These are phyloP conservation scores for Plasmodium billcollinsi DNA, from an alignment of 169 alveolate genomes.

Conservation along the genomic window DNA sequence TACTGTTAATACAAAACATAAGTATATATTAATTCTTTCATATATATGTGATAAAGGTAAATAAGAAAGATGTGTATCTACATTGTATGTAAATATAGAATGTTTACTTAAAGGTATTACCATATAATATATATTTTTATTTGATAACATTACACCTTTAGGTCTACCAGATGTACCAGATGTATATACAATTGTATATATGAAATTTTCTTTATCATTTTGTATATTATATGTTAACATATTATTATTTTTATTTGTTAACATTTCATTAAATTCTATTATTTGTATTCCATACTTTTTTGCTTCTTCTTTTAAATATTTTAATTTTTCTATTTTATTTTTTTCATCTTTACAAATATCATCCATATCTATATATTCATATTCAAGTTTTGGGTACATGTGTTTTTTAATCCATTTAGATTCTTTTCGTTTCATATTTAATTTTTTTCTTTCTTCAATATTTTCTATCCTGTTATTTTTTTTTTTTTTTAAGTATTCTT, in stretches of 20 bases:
- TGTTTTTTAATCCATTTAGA: too few relatives aligned
- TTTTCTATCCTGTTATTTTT: too few relatives aligned
- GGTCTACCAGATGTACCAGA: slow-evolving; percentile 99
- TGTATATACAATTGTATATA: slow-evolving; percentile 95
- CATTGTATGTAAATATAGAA: neutral
- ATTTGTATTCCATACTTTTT: slow-evolving; percentile 2
- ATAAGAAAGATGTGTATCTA: slow-evolving; percentile 88
- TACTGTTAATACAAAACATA: slow-evolving; percentile 11
- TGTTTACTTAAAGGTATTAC: neutral
- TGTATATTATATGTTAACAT: neutral
- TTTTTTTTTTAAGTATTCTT: too few relatives aligned
- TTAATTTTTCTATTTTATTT: neutral
- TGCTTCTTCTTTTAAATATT: slow-evolving; percentile 4
- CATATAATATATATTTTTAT: slow-evolving; percentile 76
- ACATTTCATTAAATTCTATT: neutral
- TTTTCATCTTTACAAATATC: neutral
- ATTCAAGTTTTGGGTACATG: too few relatives aligned
- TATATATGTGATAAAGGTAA: slow-evolving; percentile 96
- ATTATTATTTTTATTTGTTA: neutral
- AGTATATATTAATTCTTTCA: slow-evolving; percentile 90
- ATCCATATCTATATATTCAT: neutral
- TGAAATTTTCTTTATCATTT: slow-evolving; percentile 79
- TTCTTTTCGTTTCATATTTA: too few relatives aligned
- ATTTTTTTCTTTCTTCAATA: too few relatives aligned
- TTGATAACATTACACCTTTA: slow-evolving; percentile 96